phyloP scores from a whole-genome alignment of 805 yeast species.

The Allodekkera sacchari region DNA sequence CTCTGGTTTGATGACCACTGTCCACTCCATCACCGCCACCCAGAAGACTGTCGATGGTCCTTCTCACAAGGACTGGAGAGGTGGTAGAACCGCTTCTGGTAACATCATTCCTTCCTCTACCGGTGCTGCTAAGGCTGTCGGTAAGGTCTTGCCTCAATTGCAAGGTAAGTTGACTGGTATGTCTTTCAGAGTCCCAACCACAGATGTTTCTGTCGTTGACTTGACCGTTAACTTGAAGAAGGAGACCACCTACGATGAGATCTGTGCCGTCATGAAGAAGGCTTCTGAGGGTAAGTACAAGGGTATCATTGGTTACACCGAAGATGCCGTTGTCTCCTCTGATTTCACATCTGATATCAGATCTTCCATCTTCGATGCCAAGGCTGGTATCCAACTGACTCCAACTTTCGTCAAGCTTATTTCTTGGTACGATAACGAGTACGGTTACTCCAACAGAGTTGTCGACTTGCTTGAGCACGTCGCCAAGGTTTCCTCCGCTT shows the following conservation, averaged over 20 bases:
- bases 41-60: constrained; percentile 97
- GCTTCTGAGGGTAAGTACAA: constrained; percentile 71
- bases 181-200: constrained; percentile 91
- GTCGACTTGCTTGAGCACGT: constrained; percentile 81
- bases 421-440: constrained; percentile 95
- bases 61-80: constrained; percentile 97
- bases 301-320: constrained; percentile 86
- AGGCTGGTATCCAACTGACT: constrained; percentile 83
- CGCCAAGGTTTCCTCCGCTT: constrained; percentile 42
- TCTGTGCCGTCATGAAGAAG: constrained; percentile 66
- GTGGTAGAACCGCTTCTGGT: constrained; percentile 94
- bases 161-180: constrained; percentile 92
- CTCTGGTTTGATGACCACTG: constrained; percentile 93
- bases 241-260: constrained; percentile 74
- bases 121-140: constrained; percentile 97
- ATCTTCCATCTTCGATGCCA: constrained; percentile 86
- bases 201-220: constrained; percentile 89
- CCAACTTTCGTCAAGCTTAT: constrained; percentile 85
- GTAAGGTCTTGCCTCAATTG: constrained; percentile 85
- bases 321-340: constrained; percentile 84
- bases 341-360: constrained; percentile 79
- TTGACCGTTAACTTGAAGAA: constrained; percentile 76
- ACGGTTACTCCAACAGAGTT: constrained; percentile 93
- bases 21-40: constrained; percentile 93
- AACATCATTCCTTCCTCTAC: constrained; percentile 94